Evolutionary conservation across 805 yeast species (phyloP).

Genomic region (Sungouiella thailandica): DNA sequence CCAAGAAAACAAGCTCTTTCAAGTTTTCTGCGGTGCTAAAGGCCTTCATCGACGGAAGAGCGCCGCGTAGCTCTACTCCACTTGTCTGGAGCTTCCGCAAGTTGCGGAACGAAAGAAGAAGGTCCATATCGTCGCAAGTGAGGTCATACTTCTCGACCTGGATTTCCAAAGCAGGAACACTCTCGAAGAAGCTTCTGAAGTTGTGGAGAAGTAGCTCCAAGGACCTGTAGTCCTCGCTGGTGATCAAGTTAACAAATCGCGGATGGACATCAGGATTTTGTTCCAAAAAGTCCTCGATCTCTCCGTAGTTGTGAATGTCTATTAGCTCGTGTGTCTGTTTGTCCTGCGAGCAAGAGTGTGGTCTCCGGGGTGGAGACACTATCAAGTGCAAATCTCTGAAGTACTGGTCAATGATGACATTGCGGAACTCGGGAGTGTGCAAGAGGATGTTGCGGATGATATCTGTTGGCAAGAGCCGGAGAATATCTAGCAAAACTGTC

Average conservation of each 20-base stretch:
- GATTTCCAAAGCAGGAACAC: conserved; percentile 20
- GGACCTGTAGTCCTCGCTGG: conserved; percentile 29
- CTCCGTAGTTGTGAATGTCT: conserved; percentile 22
- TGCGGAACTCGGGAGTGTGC: conserved; percentile 16
- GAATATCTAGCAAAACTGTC: conserved; percentile 8
- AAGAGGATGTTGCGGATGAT: conserved; percentile 9
- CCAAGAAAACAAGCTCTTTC: conserved; percentile 27
- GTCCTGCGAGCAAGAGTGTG: conserved; percentile 11
- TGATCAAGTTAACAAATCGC: conserved; percentile 19
- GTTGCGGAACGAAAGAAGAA: conserved; percentile 22
- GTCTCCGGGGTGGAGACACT: conserved; percentile 26
- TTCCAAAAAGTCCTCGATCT: conserved; percentile 28
- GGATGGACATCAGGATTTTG: conserved; percentile 28
- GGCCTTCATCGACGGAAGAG: background rate
- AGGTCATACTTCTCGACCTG: conserved; percentile 24
- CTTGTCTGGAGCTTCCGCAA: conserved; percentile 28
- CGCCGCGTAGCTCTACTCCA: conserved; percentile 15
- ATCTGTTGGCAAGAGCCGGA: conserved; percentile 6
- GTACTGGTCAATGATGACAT: conserved; percentile 21
- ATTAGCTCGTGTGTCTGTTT: conserved; percentile 8
- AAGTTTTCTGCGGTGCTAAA: conserved; percentile 5
- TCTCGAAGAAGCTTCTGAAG: conserved; percentile 14
- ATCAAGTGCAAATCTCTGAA: conserved; percentile 29
- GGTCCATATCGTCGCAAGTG: conserved; percentile 14
- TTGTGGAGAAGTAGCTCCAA: conserved; percentile 19